Evolutionary conservation across 1,284 basidiomycete species (phyloP).

Genomic region (Xerocomus minutiporus): DNA sequence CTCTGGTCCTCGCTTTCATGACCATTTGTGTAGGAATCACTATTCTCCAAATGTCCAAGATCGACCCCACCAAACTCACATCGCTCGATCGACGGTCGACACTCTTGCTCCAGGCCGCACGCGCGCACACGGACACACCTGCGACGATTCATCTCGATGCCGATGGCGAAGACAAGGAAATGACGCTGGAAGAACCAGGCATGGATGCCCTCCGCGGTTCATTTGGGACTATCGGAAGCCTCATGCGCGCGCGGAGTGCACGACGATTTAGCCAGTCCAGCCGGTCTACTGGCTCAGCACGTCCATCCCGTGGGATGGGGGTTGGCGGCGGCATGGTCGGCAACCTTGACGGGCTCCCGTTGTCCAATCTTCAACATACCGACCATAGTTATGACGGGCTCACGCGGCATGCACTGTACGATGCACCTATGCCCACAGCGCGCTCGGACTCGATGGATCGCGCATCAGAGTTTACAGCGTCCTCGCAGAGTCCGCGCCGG

Average conservation of each 20-base stretch:
- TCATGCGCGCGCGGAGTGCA: conserved; percentile 78
- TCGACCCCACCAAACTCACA: conserved; percentile 72
- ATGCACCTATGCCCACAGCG: conserved; percentile 55
- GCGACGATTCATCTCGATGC: conserved; percentile 24
- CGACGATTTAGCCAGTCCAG: conserved; percentile 60
- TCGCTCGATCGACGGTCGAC: conserved; percentile 82
- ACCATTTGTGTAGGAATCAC: conserved; percentile 89
- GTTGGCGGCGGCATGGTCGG: conserved; percentile 30
- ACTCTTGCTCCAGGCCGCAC: conserved; percentile 76
- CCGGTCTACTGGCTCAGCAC: conserved; percentile 31
- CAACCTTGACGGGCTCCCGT: conserved; percentile 25
- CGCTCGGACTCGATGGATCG: conserved; percentile 30
- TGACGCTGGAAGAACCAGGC: conserved; percentile 68
- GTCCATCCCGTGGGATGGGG: conserved; percentile 19
- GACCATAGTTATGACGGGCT: conserved; percentile 41
- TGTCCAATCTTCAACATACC: conserved; percentile 18
- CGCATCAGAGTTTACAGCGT: conserved; percentile 22
- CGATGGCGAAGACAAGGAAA: conserved; percentile 50
- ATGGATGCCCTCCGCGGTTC: conserved; percentile 87
- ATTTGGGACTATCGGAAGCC: conserved; percentile 84
- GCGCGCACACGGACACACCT: conserved; percentile 52
- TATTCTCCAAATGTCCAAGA: conserved; percentile 94
- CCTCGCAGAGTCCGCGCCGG: conserved; percentile 40
- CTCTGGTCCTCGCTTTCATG: conserved; percentile 88
- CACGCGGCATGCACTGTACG: conserved; percentile 75